Evolutionary conservation across 441 rosid genomes (phyloP).

Genomic region (Bruguiera hainesii): DNA sequence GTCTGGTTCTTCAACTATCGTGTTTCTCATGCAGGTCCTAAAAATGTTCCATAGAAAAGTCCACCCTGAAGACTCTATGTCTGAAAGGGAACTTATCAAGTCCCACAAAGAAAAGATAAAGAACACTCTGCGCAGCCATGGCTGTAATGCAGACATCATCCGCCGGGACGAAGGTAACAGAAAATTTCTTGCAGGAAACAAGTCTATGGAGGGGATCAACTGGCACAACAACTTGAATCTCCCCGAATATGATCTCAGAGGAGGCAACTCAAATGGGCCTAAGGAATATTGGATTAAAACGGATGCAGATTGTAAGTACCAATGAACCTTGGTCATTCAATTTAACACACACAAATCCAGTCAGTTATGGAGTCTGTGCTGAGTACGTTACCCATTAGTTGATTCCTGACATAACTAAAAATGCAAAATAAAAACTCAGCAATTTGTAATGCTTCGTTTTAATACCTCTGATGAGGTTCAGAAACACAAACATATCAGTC

Average conservation of each 20-base stretch:
- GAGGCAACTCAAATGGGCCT: slow-evolving; percentile 36
- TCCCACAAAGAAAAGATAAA: slow-evolving; percentile 20
- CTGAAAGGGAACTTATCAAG: slow-evolving; percentile 28
- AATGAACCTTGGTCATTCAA: slow-evolving; percentile 10
- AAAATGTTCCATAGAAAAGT: slow-evolving; percentile 69
- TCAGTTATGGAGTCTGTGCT: not conserved
- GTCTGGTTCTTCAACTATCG: not conserved
- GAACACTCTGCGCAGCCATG: slow-evolving; percentile 21
- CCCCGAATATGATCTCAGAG: slow-evolving; percentile 29
- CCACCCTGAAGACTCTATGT: slow-evolving; percentile 58
- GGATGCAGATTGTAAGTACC: slow-evolving; percentile 85
- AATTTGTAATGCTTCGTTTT: no score
- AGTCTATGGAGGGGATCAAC: slow-evolving; percentile 25
- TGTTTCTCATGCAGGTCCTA: slow-evolving; percentile 50
- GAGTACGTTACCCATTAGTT: no score
- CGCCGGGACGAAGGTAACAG: slow-evolving; percentile 28
- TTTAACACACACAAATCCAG: not conserved
- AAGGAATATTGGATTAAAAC: slow-evolving; percentile 91
- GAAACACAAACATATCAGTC: no score
- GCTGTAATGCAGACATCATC: slow-evolving; percentile 23
- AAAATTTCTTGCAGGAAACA: slow-evolving; percentile 29
- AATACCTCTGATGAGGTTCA: no score
- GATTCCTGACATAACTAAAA: no score
- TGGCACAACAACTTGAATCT: slow-evolving; percentile 33
- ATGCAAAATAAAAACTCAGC: no score